Evolutionary conservation across 208 protist species (phyloP), one percentile per base, ranked within the genome.

Genomic region (Wallacemonas sp.): DNA sequence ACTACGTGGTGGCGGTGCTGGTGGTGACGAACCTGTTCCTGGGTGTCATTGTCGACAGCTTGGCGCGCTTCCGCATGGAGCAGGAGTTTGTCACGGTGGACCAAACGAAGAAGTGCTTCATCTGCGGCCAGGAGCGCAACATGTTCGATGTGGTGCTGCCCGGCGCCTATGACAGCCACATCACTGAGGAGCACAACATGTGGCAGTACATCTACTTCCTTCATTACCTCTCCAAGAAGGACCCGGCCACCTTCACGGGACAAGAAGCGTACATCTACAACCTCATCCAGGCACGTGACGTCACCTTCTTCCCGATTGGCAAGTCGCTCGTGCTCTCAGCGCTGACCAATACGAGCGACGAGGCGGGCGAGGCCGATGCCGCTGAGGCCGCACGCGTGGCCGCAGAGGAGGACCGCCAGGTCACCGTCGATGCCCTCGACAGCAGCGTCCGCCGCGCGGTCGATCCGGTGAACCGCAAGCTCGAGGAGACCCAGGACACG

Each of bases 151-250:
- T 79, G 43, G 70, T 74, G 33, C 65, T 74, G 41, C 65, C 80
- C 36, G 82, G 88, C 66, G 86, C 88, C 19, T 97, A 97, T 65
- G 61, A 87, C 32, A 68, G 76, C 6, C 94, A 98, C 80, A 85
- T 96, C 49, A 48, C 72, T 14, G 58, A 89, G 48, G 94, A 97
- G 58, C 97, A 98, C 82, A 96, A 98, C 79, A 91, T 98, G 85
- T 98, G 97, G 97, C 80, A 93, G 66, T 98, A 98, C 75, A 57
- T 98, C 23, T 95, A 88, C 82, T 98, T 97, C 54, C 70, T 93
- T n/a, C 83, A 93, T 57, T 88, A 95, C 67, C 68, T 96, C 23
- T 67, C 71, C 19, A 71, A 71, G 30, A 94, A 95, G 72, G 74
- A 92, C 55, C 65, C 73, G 0, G 62, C 46, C 38, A 72, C 82